Conservation (phyloP, 768 basidiomycete genomes). For the Strobilomyces echinocephalus region DNA sequence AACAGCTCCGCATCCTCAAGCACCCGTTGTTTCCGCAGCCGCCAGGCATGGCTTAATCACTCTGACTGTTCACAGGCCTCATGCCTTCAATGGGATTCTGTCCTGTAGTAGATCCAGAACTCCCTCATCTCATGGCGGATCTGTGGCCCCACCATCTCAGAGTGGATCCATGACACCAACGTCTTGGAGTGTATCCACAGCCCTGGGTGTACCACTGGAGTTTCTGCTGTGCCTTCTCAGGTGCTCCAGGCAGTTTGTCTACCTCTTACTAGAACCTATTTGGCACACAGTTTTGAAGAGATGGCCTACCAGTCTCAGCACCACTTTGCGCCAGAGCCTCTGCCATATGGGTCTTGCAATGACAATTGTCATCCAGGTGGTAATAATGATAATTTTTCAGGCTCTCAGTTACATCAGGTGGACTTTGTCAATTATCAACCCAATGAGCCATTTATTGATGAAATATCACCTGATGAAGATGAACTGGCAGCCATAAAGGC, state of each 20-base stretch:
- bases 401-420: not conserved
- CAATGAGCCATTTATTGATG: not conserved
- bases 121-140: too few relatives aligned
- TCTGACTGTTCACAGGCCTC: too few relatives aligned
- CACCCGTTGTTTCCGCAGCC: not conserved
- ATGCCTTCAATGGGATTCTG: not conserved
- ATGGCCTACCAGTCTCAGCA: not conserved
- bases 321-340: not conserved
- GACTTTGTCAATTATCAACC: too few relatives aligned
- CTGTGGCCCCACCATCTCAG: too few relatives aligned
- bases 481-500: not conserved
- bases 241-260: not conserved
- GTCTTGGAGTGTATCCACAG: not conserved
- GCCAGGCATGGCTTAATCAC: too few relatives aligned
- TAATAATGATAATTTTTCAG: not conserved
- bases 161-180: too few relatives aligned
- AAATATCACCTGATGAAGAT: not conserved
- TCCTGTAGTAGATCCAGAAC: not conserved
- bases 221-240: not conserved
- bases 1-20: not conserved
- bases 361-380: not conserved
- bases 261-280: not conserved
- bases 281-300: not conserved
- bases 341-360: not conserved
- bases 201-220: not conserved